Evolutionary conservation across 1,139 yeast genomes (phyloP), one percentile per base, ranked within the genome.

Genomic region (Zygoascus sp.): DNA sequence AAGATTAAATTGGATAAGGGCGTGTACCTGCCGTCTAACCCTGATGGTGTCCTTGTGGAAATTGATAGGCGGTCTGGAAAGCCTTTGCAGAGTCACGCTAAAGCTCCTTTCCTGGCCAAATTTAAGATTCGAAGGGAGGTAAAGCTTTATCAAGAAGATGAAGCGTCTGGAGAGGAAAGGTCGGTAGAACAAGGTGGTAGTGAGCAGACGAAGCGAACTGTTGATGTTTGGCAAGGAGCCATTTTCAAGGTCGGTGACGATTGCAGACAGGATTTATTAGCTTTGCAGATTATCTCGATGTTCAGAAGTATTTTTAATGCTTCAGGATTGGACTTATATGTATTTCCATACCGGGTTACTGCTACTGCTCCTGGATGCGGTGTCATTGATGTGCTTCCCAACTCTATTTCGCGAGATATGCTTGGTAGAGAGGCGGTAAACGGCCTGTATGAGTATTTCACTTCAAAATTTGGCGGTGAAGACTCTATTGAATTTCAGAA

Each of bases 321-420:
- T 54, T 81, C 88, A 10, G 97, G 97, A 1, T 73, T 94, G 52
- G 97, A 92, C 64, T 76, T 92, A 42, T 94, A 77, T 65, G 95
- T 92, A 27, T 94, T 79, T 69, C 98, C 99, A 1, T 78, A 94
- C 67, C 74, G 97, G 55, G 98, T 94, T 17, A 90, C 97, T 0
- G 98, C 99, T 1, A 92, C 99, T 5, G 97, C 96, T 1, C 97
- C 98, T 1, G 98, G 99, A 1, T 89, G 97, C 70, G 99, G 99
- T 66, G 95, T 94, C 40, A 92, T 94, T 70, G 99, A 94, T 64
- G 98, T 94, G 32, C 75, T 94, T 55, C 98, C 98, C 28, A 87
- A 90, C 63, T 82, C 97, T 11, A 83, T 89, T 22, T 87, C 96
- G 40, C 81, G 99, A 69, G 99, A 94, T 68, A 90, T 94, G 98